These are phyloP conservation scores for Nicotiana rustica DNA, from an alignment of 305 asterid genomes.

Conservation along the genomic window DNA sequence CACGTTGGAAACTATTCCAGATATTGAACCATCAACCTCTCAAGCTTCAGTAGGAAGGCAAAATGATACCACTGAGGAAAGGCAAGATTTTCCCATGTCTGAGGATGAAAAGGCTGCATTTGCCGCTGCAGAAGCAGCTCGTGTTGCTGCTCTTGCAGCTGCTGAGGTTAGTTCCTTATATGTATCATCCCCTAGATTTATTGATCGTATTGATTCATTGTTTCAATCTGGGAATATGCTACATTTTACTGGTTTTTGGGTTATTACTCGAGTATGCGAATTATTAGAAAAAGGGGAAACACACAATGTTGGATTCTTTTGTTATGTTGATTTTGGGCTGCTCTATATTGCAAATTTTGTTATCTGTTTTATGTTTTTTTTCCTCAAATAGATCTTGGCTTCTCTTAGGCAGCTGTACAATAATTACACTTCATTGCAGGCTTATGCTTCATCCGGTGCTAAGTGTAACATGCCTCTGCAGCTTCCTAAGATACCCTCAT, in stretches of 20 bases:
- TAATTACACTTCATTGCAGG: conserved; percentile 59
- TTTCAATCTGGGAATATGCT: conserved; percentile 23
- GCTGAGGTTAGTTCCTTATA: conserved; percentile 74
- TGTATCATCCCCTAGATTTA: conserved; percentile 3
- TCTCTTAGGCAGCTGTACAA: conserved; percentile 25
- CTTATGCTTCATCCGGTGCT: conserved; percentile 88
- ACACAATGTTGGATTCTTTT: conserved; percentile 6
- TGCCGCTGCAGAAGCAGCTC: conserved; percentile 97
- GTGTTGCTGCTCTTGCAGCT: conserved; percentile 90
- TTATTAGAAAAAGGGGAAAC: neutral
- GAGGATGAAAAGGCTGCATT: conserved; percentile 93
- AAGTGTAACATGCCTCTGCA: conserved; percentile 59
- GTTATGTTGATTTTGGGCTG: conserved; percentile 23
- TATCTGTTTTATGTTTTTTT: neutral
- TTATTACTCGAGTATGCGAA: conserved; percentile 18
- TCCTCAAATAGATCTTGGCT: neutral
- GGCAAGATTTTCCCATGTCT: conserved; percentile 63
- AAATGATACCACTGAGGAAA: conserved; percentile 56
- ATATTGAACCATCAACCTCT: conserved; percentile 58
- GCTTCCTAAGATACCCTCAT: conserved; percentile 96
- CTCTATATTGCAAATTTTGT: neutral
- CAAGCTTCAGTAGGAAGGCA: conserved; percentile 61
- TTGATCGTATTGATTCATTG: neutral
- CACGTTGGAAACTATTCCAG: conserved; percentile 55
- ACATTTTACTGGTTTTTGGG: conserved; percentile 6